These are phyloP conservation scores for Erysimum cheiri DNA, from an alignment of 441 rosid species.

Conservation along the genomic window DNA sequence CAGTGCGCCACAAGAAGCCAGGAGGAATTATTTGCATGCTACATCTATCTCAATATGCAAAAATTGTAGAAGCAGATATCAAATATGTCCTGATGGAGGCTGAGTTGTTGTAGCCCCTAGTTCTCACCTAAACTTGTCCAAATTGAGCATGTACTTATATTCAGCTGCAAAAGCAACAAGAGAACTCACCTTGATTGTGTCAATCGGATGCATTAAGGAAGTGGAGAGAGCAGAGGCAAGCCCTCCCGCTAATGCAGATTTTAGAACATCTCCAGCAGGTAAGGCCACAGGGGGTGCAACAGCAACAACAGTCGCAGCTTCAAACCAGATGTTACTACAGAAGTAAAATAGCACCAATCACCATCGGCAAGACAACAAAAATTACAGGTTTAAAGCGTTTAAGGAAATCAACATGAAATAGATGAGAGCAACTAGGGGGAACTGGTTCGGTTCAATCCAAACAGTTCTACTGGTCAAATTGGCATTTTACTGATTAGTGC, in stretches of 20 bases:
- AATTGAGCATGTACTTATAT: constrained; percentile 8
- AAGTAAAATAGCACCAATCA: constrained; percentile 28
- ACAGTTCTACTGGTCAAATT: constrained; percentile 23
- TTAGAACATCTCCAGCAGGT: constrained; percentile 87
- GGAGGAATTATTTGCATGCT: constrained; percentile 2
- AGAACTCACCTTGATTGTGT: constrained; percentile 78
- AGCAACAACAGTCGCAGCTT: constrained; percentile 96
- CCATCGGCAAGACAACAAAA: background rate
- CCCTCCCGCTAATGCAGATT: constrained; percentile 98
- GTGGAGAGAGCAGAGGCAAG: constrained; percentile 93
- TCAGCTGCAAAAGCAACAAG: constrained; percentile 27
- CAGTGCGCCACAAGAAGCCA: constrained; percentile 24
- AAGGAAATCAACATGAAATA: constrained; percentile 9
- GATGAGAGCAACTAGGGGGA: background rate
- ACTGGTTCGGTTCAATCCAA: constrained; percentile 1
- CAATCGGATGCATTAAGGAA: constrained; percentile 87
- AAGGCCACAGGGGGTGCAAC: constrained; percentile 93
- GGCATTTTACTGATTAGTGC: background rate
- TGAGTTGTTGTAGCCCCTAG: background rate
- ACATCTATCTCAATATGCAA: constrained; percentile 12
- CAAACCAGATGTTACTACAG: constrained; percentile 91
- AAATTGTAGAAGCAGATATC: constrained; percentile 19
- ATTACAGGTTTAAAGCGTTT: constrained; percentile 2
- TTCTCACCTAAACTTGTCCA: constrained; percentile 22
- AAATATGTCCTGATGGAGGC: background rate